Evolutionary conservation across 2,329 filamentous ascomycete species (phyloP).

Genomic region (Pezizomycotina sp.): DNA sequence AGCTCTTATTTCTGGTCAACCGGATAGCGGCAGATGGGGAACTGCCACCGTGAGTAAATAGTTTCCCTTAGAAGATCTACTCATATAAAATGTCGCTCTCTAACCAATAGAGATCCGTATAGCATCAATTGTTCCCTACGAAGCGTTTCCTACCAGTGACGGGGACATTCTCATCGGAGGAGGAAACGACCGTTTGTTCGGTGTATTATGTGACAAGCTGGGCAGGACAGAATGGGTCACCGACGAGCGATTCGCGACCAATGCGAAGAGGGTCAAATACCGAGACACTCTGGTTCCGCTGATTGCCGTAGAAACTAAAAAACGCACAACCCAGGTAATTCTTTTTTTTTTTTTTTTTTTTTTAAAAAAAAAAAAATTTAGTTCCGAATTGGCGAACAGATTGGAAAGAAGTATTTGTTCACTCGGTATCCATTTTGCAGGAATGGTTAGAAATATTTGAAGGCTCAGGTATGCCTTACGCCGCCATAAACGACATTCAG

Average conservation of each 20-base stretch:
- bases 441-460: conserved; percentile 80
- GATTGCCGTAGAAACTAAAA: conserved; percentile 59
- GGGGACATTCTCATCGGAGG: conserved; percentile 55
- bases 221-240: conserved; percentile 43
- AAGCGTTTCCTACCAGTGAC: conserved; percentile 59
- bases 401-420: too few species aligned
- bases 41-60: conserved; percentile 75
- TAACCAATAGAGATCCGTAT: conserved; percentile 17
- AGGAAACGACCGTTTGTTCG: conserved; percentile 55
- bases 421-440: conserved; percentile 27
- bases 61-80: conserved; percentile 5
- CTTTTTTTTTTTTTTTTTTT: neutral
- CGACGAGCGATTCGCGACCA: conserved; percentile 43
- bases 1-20: conserved; percentile 70
- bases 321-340: conserved; percentile 49
- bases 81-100: conserved; percentile 1
- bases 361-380: too few species aligned
- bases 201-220: conserved; percentile 45
- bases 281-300: conserved; percentile 58
- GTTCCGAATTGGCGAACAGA: too few species aligned
- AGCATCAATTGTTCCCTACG: conserved; percentile 96
- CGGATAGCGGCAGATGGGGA: conserved; percentile 81
- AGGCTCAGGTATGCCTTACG: conserved; percentile 84
- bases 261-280: conserved; percentile 49
- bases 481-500: conserved; percentile 86